Conservation (phyloP, 495 filamentous ascomycete genomes). For the Tuber microsphaerosporum region DNA sequence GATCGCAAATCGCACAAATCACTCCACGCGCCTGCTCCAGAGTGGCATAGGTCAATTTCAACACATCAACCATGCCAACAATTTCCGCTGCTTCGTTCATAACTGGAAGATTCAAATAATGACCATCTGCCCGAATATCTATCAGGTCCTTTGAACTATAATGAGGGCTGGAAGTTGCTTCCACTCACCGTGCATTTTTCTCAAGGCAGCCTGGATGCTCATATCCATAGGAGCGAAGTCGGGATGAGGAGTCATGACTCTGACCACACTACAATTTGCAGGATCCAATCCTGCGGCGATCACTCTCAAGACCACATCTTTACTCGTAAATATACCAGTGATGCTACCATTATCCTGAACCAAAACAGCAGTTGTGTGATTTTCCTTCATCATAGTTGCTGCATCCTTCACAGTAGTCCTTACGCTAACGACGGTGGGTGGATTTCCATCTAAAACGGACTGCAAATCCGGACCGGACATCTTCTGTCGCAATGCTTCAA, state of each 20-base stretch:
- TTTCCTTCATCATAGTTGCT: slow-evolving; percentile 90
- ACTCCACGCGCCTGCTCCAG: slow-evolving; percentile 78
- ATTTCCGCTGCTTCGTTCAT: slow-evolving; percentile 98
- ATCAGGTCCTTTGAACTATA: slow-evolving; percentile 14
- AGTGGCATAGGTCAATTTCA: slow-evolving; percentile 96
- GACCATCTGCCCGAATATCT: slow-evolving; percentile 60
- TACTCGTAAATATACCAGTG: slow-evolving; percentile 98
- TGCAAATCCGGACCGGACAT: slow-evolving; percentile 98
- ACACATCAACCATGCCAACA: slow-evolving; percentile 97
- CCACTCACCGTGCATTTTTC: slow-evolving; percentile 92
- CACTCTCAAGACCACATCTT: slow-evolving; percentile 95
- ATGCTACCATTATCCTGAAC: slow-evolving; percentile 96
- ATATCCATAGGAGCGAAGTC: slow-evolving; percentile 98
- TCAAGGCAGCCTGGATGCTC: slow-evolving; percentile 94
- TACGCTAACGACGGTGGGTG: slow-evolving; percentile 89
- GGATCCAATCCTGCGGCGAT: slow-evolving; percentile 96
- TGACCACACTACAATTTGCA: slow-evolving; percentile 88
- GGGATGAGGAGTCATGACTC: slow-evolving; percentile 97
- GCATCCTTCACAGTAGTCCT: slow-evolving; percentile 94
- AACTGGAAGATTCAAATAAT: slow-evolving; percentile 94
- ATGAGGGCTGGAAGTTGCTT: slow-evolving; percentile 9
- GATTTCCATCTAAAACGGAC: slow-evolving; percentile 82
- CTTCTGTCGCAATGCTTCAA: slow-evolving; percentile 86
- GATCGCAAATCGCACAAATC: slow-evolving; percentile 17
- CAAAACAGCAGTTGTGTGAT: slow-evolving; percentile 91